Base-by-base conservation (phyloP, 495 filamentous ascomycete species). In the Saxophila tyrrhenica region DNA sequence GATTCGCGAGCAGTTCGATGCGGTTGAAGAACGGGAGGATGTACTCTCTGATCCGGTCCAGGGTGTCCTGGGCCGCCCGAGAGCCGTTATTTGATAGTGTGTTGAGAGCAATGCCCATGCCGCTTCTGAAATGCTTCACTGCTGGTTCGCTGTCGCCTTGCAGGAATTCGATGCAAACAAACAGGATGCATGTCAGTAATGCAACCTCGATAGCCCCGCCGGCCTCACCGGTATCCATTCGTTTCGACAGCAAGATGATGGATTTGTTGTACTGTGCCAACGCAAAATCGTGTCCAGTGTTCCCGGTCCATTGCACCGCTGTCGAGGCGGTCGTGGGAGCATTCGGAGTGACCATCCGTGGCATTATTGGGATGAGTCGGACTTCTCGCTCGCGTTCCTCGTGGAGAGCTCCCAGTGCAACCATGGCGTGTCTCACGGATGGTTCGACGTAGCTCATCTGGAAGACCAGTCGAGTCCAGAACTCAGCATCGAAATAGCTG, bases 1-100 rank as follows among this genome's bases (percentile, higher is more conserved):
- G 58, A 25, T 25, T 49, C 8, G 54, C 39, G 15, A 57, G 55
- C 3, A 61, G 50, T 24, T 57, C 48, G 25, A 61, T 48, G 16
- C 54, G 53, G 21, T 52, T 48, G 29, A 60, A 56, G 25, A 54
- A 55, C 1, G 57, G 41, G 20, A 60, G 57, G 47, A 60, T 60
- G n/a, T 32, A 35, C 25, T 56, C 57, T 25, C 38, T 48, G 25
- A 50, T 50, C 1, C 44, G 53, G 29, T 49, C 29, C 44, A 42
- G 16, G 8, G 22, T 29, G 17, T 24, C 20, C 10, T 17, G 8
- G 1, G 24, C 35, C 3, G 16, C 29, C 19, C 24, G 3, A 2
- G 53, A 50, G 20, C n/a, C 24, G 25, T 19, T n/a, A 8, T 21
- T 21, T 2, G 35, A 20, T n/a, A 57, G 32, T 11, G 50, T 20